phyloP scores from a whole-genome alignment of 257 asterid genomes.

The Primulina eburnea region DNA sequence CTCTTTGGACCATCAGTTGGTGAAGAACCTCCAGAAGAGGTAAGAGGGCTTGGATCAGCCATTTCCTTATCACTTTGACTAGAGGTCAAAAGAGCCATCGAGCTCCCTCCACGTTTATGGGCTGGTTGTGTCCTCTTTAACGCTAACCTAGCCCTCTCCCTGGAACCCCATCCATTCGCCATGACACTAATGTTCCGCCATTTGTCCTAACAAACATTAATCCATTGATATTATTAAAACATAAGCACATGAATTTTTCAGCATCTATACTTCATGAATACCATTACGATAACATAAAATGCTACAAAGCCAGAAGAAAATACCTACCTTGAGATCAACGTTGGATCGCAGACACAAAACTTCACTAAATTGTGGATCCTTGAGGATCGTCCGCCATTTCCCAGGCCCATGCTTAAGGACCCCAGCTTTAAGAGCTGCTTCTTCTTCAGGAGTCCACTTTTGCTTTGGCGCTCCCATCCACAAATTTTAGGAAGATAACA shows the following conservation, averaged over 20 bases:
- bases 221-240: conserved; percentile 16
- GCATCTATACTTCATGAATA: neutral
- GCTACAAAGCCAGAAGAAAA: neutral
- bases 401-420: conserved; percentile 94
- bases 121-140: conserved; percentile 61
- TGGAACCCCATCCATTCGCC: conserved; percentile 91
- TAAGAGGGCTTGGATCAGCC: conserved; percentile 48
- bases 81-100: conserved; percentile 36
- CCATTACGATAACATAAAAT: neutral
- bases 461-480: conserved; percentile 97
- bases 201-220: conserved; percentile 60
- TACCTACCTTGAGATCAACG: conserved; percentile 89
- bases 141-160: conserved; percentile 76
- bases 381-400: conserved; percentile 95
- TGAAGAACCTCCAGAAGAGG: conserved; percentile 73
- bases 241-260: conserved; percentile 21
- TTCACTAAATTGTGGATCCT: conserved; percentile 86
- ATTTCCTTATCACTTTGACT: conserved; percentile 73
- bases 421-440: conserved; percentile 97
- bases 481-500: conserved; percentile 19
- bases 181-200: conserved; percentile 99
- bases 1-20: conserved; percentile 66
- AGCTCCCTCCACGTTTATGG: conserved; percentile 62
- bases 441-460: conserved; percentile 98
- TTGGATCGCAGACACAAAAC: conserved; percentile 75